These are phyloP conservation scores for Sclerotinia borealis DNA, from an alignment of 2,329 filamentous ascomycete species.

Conservation along the genomic window DNA sequence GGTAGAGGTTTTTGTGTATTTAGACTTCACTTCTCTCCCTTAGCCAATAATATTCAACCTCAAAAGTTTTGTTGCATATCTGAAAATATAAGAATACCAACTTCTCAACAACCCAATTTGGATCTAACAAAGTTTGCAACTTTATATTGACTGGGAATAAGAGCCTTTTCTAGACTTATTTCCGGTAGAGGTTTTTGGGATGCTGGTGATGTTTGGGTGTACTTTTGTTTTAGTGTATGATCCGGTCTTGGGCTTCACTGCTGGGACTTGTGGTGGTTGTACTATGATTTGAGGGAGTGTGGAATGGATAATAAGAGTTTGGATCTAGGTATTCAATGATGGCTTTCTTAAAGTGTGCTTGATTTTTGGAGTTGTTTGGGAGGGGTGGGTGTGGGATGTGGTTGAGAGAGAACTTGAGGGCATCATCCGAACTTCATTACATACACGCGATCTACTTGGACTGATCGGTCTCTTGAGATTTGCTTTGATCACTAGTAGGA, in stretches of 20 bases:
- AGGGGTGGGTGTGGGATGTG: no score
- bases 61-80: background rate
- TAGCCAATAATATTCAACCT: background rate
- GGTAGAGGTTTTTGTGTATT: background rate
- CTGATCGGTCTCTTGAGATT: no score
- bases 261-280: background rate
- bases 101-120: fast-evolving
- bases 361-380: background rate
- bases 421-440: background rate
- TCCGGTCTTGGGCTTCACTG: no score
- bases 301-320: background rate
- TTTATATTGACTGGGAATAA: background rate
- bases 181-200: background rate
- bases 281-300: no score
- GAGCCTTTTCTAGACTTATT: background rate
- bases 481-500: no score
- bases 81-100: background rate
- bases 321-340: background rate
- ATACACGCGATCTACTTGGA: no score
- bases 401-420: background rate
- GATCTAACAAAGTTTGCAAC: no score
- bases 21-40: no score
- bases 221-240: no score
- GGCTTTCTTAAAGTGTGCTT: background rate
- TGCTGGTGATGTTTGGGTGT: background rate